Conservation (phyloP, 2,329 filamentous ascomycete genomes). For the Aspergillus chevalieri region DNA sequence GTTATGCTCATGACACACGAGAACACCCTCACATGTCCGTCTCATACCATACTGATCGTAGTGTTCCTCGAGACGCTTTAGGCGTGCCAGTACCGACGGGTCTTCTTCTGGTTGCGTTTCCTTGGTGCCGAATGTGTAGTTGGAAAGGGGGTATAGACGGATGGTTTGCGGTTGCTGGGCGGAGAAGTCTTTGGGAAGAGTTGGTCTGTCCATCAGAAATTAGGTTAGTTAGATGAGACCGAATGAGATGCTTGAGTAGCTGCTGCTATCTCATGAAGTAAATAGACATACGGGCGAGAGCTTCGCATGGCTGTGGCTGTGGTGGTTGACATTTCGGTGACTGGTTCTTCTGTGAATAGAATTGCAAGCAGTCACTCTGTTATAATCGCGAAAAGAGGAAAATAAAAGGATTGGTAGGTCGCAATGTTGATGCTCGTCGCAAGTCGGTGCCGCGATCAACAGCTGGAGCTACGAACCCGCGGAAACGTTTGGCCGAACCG, state of each 20-base stretch:
- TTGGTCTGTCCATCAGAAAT: conserved; percentile 47
- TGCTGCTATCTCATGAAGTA: not conserved
- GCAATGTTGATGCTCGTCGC: conserved; percentile 4
- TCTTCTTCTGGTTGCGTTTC: conserved; percentile 98
- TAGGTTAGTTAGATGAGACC: not conserved
- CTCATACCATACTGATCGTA: conserved; percentile 91
- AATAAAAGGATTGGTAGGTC: not conserved
- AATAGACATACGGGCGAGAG: conserved; percentile 54
- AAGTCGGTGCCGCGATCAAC: conserved; percentile 1
- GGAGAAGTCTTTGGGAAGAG: conserved; percentile 76
- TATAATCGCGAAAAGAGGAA: not conserved
- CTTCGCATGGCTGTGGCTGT: conserved; percentile 70
- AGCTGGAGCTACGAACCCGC: conserved; percentile 9
- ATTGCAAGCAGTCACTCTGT: not conserved
- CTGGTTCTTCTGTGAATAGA: not conserved
- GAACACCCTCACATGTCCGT: conserved; percentile 89
- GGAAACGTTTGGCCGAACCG: conserved; percentile 26
- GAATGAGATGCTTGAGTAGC: not conserved
- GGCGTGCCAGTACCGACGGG: conserved; percentile 82
- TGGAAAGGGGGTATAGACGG: conserved; percentile 87
- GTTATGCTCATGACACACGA: conserved; percentile 98
- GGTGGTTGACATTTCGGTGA: conserved; percentile 68
- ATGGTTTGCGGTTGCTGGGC: conserved; percentile 84
- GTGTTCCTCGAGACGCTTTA: conserved; percentile 94
- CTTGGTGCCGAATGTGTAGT: conserved; percentile 98